These are phyloP conservation scores for Coemansia sp. DNA, from an alignment of 192 early-diverging fungal species.

Conservation along the genomic window DNA sequence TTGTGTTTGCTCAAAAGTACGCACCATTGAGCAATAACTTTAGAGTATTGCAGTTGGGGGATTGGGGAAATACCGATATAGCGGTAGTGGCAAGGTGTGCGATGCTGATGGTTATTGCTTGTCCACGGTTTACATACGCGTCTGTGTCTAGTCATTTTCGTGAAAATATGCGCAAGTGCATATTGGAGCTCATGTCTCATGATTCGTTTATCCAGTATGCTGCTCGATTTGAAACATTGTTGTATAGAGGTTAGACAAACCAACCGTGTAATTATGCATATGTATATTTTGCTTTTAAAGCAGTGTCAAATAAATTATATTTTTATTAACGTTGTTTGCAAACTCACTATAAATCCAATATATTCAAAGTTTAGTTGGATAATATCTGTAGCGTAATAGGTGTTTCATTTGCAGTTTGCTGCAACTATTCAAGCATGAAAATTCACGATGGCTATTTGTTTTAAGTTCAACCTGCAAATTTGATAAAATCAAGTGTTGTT, in stretches of 20 bases:
- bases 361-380: neutral
- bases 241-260: neutral
- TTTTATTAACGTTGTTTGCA: neutral
- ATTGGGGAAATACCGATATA: neutral
- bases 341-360: neutral
- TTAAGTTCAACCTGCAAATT: no score
- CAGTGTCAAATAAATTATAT: neutral
- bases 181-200: neutral
- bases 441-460: no score
- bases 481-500: no score
- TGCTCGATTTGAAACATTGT: neutral
- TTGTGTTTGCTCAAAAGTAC: neutral
- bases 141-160: neutral
- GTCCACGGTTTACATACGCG: slow-evolving; percentile 7
- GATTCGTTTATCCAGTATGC: neutral
- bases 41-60: neutral
- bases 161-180: neutral
- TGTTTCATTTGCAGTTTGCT: neutral
- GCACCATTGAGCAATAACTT: neutral
- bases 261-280: neutral
- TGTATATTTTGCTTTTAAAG: neutral
- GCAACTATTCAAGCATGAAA: neutral
- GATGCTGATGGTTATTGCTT: slow-evolving; percentile 21
- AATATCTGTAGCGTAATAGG: neutral
- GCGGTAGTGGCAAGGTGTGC: slow-evolving; percentile 7